Evolutionary conservation across 371 early-diverging fungal genomes (phyloP).

Genomic region (Circinella umbellata): DNA sequence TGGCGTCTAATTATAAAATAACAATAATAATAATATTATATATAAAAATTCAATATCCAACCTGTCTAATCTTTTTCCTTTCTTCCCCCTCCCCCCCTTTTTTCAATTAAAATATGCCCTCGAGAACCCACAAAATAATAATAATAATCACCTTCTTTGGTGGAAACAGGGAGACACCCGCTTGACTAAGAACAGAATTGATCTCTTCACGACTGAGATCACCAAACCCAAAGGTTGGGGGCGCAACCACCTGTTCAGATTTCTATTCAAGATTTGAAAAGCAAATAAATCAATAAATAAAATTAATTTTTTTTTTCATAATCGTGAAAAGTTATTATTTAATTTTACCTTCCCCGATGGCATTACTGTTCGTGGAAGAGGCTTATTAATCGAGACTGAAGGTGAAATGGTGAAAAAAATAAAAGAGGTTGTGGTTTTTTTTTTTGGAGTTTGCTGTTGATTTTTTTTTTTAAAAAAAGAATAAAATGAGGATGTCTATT

Average conservation of each 20-base stretch:
- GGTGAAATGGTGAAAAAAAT: conserved; percentile 5
- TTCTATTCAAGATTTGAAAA: conserved; percentile 1
- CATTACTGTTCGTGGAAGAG: conserved; percentile 10
- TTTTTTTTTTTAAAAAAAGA: too few relatives aligned
- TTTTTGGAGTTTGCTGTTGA: background rate
- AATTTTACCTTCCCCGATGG: conserved; percentile 23
- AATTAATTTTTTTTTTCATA: too few relatives aligned
- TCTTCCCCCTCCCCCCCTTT: conserved; percentile 15
- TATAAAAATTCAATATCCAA: background rate
- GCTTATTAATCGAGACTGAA: conserved; percentile 2
- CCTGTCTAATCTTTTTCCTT: conserved; percentile 1
- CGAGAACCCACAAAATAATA: background rate
- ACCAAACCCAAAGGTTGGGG: conserved; percentile 55
- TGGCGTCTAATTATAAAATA: conserved; percentile 31
- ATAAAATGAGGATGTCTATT: too few relatives aligned
- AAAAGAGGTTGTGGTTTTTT: background rate
- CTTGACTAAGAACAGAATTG: conserved; percentile 55
- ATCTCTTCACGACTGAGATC: conserved; percentile 66
- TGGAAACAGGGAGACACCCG: conserved; percentile 44
- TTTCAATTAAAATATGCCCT: background rate
- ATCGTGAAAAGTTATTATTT: background rate
- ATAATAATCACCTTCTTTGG: conserved; percentile 45
- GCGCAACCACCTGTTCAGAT: conserved; percentile 15
- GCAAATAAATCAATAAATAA: background rate
- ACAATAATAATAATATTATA: background rate